Conservation (phyloP, 106 monocot genomes). For the Amphibolis antarctica region DNA sequence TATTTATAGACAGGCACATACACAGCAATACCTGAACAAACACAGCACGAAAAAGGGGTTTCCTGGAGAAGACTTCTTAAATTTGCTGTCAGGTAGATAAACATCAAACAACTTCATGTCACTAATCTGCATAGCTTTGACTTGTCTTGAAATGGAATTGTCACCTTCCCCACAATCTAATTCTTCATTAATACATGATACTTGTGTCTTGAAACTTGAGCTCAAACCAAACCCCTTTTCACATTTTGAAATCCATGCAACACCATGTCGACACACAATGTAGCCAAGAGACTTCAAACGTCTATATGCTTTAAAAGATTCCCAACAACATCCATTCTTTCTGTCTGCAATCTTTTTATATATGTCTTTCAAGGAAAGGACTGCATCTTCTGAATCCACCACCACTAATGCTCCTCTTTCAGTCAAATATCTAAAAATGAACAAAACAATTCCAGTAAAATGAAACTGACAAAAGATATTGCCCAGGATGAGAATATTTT, state of each 20-base stretch:
- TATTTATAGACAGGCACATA: too few relatives aligned
- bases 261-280: constrained; percentile 57
- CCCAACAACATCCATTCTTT: constrained; percentile 54
- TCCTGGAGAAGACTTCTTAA: constrained; percentile 68
- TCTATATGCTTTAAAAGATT: constrained; percentile 50
- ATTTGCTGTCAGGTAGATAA: constrained; percentile 79
- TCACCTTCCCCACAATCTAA: constrained; percentile 1
- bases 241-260: constrained; percentile 56
- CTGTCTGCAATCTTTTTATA: constrained; percentile 42
- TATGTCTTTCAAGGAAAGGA: constrained; percentile 37
- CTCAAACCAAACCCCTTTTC: background rate
- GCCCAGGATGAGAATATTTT: too few relatives aligned
- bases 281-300: constrained; percentile 82
- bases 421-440: constrained; percentile 45
- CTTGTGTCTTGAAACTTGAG: background rate
- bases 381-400: constrained; percentile 12
- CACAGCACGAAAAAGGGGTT: constrained; percentile 54
- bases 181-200: constrained; percentile 5
- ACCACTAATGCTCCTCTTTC: constrained; percentile 75
- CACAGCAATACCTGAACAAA: constrained; percentile 48
- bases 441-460: constrained; percentile 1
- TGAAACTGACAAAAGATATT: background rate
- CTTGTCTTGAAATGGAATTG: background rate
- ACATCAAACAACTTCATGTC: constrained; percentile 54
- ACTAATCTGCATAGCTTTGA: constrained; percentile 37